A percentile compares a stretch with the other conserved stretches of the same genome.
Conservation (phyloP, 495 filamentous ascomycete genomes). For the Penicillium ochrochloron region DNA sequence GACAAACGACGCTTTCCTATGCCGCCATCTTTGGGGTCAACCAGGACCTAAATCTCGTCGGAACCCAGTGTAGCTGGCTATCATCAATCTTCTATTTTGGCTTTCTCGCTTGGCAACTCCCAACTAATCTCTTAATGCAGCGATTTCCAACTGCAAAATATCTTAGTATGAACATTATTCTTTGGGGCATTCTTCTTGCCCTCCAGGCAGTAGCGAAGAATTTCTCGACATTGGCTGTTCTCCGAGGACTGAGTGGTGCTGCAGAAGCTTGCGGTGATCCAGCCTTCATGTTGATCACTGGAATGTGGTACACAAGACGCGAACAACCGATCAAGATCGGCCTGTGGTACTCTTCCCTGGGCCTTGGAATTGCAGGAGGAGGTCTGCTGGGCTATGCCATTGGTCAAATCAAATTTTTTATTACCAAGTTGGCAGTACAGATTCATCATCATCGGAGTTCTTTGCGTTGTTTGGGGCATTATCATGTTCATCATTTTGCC, state of each 20-base stretch:
- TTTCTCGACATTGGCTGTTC: slow-evolving; percentile 11
- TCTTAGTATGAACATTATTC: slow-evolving; percentile 13
- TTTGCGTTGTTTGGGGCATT: slow-evolving; percentile 44
- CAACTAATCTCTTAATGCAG: slow-evolving; percentile 19
- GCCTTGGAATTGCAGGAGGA: slow-evolving; percentile 20
- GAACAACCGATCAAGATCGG: slow-evolving; percentile 39
- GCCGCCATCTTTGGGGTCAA: neutral
- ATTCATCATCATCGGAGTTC: slow-evolving; percentile 39
- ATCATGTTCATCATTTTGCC: slow-evolving; percentile 51
- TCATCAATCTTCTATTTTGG: slow-evolving; percentile 48
- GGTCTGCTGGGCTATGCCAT: slow-evolving; percentile 25
- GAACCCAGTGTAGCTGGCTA: slow-evolving; percentile 50
- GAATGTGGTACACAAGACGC: slow-evolving; percentile 37
- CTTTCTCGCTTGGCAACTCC: slow-evolving; percentile 53
- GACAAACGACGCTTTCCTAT: neutral
- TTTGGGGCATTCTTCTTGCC: slow-evolving; percentile 14
- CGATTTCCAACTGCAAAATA: slow-evolving; percentile 14
- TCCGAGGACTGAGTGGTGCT: slow-evolving; percentile 15
- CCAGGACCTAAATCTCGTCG: neutral
- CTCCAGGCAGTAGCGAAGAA: slow-evolving; percentile 10
- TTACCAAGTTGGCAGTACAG: slow-evolving; percentile 45
- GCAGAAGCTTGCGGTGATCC: slow-evolving; percentile 11
- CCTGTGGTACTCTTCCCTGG: slow-evolving; percentile 30
- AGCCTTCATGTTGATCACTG: slow-evolving; percentile 28
- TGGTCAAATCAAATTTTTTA: slow-evolving; percentile 12